Evolutionary conservation across 1,284 basidiomycete species (phyloP).

Genomic region (Puccinia hordei): DNA sequence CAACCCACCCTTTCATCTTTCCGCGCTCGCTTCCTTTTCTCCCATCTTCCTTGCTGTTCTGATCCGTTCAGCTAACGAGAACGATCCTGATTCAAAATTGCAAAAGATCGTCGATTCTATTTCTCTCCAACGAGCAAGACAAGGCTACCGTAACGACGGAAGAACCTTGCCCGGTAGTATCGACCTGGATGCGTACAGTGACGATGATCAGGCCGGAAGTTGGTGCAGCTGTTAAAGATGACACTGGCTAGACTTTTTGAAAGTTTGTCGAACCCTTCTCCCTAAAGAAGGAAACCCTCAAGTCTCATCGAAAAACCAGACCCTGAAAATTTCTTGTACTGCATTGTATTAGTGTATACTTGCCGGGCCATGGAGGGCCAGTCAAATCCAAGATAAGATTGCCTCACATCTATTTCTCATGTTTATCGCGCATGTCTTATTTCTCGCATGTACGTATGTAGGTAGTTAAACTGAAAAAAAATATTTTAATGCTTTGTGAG

Average conservation of each 20-base stretch:
- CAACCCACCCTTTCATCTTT: neutral
- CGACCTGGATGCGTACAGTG: conserved; percentile 23
- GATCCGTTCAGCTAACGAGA: neutral
- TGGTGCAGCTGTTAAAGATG: conserved; percentile 38
- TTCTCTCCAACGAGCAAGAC: conserved; percentile 57
- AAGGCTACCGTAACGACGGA: neutral
- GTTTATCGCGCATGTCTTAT: neutral
- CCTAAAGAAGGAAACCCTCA: too few relatives aligned
- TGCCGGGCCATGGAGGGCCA: neutral
- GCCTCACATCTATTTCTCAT: neutral
- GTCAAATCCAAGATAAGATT: neutral
- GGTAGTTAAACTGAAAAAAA: neutral
- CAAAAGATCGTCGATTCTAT: conserved; percentile 61
- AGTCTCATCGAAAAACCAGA: too few relatives aligned
- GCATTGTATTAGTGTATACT: conserved; percentile 6
- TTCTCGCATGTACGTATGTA: neutral
- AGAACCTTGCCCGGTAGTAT: conserved; percentile 42
- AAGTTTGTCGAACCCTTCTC: too few relatives aligned
- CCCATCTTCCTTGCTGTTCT: neutral
- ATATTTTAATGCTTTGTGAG: too few relatives aligned
- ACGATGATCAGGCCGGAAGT: conserved; percentile 34
- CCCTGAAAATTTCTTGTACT: neutral
- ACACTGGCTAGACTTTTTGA: too few relatives aligned
- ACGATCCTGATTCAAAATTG: neutral
- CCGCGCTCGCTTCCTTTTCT: neutral